Evolutionary conservation across 2,329 filamentous ascomycete genomes (phyloP), one percentile per base, ranked within the genome.

Genomic region (Purpureocillium lavendulum): DNA sequence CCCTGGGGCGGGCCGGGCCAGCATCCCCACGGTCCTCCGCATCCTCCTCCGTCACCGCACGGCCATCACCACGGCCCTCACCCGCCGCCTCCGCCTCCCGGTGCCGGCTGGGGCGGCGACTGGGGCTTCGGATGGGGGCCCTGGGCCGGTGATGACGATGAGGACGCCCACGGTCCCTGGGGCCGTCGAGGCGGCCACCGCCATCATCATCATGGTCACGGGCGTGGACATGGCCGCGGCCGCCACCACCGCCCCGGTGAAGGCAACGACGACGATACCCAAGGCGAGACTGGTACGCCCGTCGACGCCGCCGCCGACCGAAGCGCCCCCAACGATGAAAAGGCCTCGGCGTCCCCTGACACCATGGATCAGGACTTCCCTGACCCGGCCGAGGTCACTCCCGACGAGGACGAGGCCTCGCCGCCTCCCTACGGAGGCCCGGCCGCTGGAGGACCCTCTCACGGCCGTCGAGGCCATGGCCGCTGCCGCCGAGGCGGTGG

Each of bases 281-380:
- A 6, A 26, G 26, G n/a, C 21, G 15, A 3, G 15, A 17, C 15
- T 46, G 46, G 30, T 49, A 46, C 16, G 38, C 39, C 14, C 47
- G 53, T 40, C 52, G 45, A 33, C 49, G 50, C 33, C 45, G 41
- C 33, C 44, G 50, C 50, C 21, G 45, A 52, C n/a, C 43, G n/a
- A n/a, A n/a, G 42, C 34, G 42, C 47, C 16, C 37, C 43, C 36
- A 47, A 55, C 33, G 49, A 53, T 14, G 60, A 61, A 35, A 62
- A 55, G 50, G 55, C 56, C 16, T 49, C 54, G 14, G 58, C 50
- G 33, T 56, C 60, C 14, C 51, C 62, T 6, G 61, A 63, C 16
- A 62, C 58, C 36, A 40, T 53, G 47, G 46, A 48, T 26, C 52
- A 52, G 1, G 48, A 55, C 15, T 48, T 48, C 12, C 55, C 56